A percentile compares a stretch with the other conserved stretches of the same genome.
Conservation (phyloP, 2,329 filamentous ascomycete genomes). For the Fusarium sterilihyphosum region DNA sequence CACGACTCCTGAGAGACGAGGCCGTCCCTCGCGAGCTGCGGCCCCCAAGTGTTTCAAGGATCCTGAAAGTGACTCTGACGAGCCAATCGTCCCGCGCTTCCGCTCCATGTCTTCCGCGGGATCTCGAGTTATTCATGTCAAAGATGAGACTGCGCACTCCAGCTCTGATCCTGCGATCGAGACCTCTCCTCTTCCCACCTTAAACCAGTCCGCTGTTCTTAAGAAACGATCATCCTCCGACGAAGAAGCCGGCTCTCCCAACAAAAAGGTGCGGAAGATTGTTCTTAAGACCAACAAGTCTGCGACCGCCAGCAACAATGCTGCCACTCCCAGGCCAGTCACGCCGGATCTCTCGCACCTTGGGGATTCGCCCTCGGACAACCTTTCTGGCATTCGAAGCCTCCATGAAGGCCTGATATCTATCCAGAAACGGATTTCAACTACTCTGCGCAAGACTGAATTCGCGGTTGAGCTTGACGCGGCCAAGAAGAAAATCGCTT, state of each 20-base stretch:
- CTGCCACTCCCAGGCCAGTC: background rate
- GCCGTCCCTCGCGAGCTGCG: conserved; percentile 12
- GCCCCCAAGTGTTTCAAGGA: conserved; percentile 11
- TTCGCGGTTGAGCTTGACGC: background rate
- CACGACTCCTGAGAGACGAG: background rate
- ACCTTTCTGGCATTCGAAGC: background rate
- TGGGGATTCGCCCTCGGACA: background rate
- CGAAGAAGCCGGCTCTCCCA: background rate
- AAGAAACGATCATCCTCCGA: conserved; percentile 1
- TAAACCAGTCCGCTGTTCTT: background rate
- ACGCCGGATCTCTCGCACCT: background rate
- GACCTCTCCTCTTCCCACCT: background rate
- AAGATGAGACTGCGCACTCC: background rate
- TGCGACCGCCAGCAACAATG: background rate
- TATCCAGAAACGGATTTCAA: background rate
- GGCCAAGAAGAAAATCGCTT: background rate
- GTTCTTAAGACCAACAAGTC: background rate
- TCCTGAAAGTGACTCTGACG: conserved; percentile 1
- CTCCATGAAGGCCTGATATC: background rate
- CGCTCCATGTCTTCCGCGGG: background rate
- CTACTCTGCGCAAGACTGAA: background rate
- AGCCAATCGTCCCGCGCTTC: background rate
- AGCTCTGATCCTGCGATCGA: background rate
- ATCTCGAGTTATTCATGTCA: background rate
- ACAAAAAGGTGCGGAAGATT: conserved; percentile 13